Evolutionary conservation across 805 yeast genomes (phyloP), one percentile per base, ranked within the genome.

Genomic region (Maudiozyma pseudohumilis): DNA sequence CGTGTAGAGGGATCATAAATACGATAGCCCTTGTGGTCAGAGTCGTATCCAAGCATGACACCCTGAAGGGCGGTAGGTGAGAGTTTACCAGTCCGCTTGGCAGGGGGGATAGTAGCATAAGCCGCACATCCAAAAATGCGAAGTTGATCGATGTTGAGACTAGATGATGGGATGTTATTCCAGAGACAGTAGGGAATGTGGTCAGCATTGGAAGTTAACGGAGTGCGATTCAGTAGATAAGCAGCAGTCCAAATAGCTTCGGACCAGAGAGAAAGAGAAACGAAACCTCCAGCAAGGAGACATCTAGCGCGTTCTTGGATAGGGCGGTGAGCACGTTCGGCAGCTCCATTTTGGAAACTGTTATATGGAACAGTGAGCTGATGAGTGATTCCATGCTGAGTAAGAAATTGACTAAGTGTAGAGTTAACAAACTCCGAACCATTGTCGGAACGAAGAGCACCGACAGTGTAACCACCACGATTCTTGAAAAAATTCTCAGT

Each of bases 341-440:
- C 47, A 22, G 21, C 41, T 16, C 49, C 53, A 22, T 48, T 46
- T 34, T 42, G 44, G 29, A 27, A 41, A 34, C 41, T 42, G n/a
- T n/a, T 21, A 25, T 44, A 27, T 1, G 46, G 38, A 7, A 42
- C 37, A 17, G 46, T 44, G 2, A 42, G 16, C 32, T 44, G 39
- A 35, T 44, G 46, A 16, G n/a, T 11, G 19, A 44, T 42, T 3
- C 42, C 44, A 16, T 38, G 29, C 3, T 10, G 10, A 11, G 12
- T 18, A 15, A 25, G 21, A 26, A 17, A 44, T 1, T 32, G 26
- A 18, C 30, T 25, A 2, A 44, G 21, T 0, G 3, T 12, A 12
- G 13, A 6, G 16, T 35, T 42, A 6, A 13, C 10, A 31, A 44
- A 42, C 24, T 42, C 48, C 27, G 34, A 26, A 24, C 44, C 44